These are phyloP conservation scores for Phytomonas serpens DNA, from an alignment of 208 protist genomes.

Conservation along the genomic window DNA sequence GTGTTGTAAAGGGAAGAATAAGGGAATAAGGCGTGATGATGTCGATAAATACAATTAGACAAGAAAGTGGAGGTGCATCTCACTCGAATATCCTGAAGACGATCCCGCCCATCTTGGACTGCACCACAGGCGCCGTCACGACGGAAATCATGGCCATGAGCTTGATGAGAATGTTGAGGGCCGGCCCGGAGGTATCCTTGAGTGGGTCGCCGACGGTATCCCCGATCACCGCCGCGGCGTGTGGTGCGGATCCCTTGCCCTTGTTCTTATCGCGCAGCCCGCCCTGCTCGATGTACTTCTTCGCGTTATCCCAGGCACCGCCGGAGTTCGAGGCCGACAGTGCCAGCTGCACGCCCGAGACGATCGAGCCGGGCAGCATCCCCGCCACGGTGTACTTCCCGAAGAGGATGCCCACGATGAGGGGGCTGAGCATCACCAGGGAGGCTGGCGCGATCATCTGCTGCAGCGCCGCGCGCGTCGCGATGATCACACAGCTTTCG, in stretches of 20 bases:
- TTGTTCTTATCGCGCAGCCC: slow-evolving; percentile 80
- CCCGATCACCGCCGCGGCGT: slow-evolving; percentile 94
- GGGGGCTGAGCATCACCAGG: slow-evolving; percentile 91
- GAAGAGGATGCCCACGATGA: slow-evolving; percentile 88
- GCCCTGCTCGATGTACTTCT: slow-evolving; percentile 95
- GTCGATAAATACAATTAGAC: neutral
- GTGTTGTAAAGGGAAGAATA: neutral
- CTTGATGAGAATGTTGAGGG: slow-evolving; percentile 96
- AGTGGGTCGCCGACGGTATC: slow-evolving; percentile 97
- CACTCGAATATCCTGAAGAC: slow-evolving; percentile 46
- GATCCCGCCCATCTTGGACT: slow-evolving; percentile 72
- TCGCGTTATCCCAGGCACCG: slow-evolving; percentile 97
- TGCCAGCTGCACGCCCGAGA: slow-evolving; percentile 91
- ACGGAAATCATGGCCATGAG: slow-evolving; percentile 94
- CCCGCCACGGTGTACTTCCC: slow-evolving; percentile 88
- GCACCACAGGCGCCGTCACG: slow-evolving; percentile 86
- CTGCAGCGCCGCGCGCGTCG: slow-evolving; percentile 82
- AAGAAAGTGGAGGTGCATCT: neutral
- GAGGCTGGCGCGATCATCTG: slow-evolving; percentile 93
- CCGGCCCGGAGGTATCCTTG: slow-evolving; percentile 95
- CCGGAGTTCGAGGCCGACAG: slow-evolving; percentile 93
- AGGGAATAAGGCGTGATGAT: neutral
- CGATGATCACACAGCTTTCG: slow-evolving; percentile 89
- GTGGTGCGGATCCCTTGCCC: slow-evolving; percentile 87
- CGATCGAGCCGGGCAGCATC: slow-evolving; percentile 84